Percentiles rank a stretch among this genome's conserved stretches.
phyloP scores from a whole-genome alignment of 2,329 filamentous ascomycete genomes.

The Alternaria longipes region DNA sequence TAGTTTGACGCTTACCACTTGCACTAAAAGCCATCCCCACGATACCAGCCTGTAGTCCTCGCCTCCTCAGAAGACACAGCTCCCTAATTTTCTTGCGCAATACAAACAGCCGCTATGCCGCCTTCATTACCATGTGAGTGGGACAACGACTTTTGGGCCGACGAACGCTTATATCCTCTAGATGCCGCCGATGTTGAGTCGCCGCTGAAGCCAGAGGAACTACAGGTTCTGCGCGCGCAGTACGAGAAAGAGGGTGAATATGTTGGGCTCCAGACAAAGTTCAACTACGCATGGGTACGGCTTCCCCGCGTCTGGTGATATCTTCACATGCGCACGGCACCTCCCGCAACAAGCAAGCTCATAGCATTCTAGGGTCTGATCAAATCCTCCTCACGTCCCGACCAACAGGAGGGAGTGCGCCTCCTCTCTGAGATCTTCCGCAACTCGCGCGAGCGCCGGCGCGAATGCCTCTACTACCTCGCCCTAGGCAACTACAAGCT shows the following conservation, averaged over 20 bases:
- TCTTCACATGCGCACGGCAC: constrained; percentile 2
- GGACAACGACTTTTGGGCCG: constrained; percentile 14
- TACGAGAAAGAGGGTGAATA: constrained; percentile 98
- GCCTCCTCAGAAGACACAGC: neutral
- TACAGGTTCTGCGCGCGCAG: constrained; percentile 89
- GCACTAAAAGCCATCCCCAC: neutral
- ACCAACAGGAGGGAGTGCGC: constrained; percentile 94
- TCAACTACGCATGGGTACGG: constrained; percentile 98
- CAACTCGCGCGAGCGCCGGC: constrained; percentile 86
- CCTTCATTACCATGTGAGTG: constrained; percentile 50
- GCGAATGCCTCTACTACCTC: constrained; percentile 98
- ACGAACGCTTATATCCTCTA: constrained; percentile 55
- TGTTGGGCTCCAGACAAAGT: constrained; percentile 97
- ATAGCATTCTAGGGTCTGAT: constrained; percentile 77
- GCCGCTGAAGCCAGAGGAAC: constrained; percentile 88
- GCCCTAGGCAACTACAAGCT: constrained; percentile 98
- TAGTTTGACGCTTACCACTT: constrained; percentile 7
- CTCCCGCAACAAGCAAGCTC: constrained; percentile 12
- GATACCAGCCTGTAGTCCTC: neutral
- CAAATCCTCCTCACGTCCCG: constrained; percentile 82
- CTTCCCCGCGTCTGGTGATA: constrained; percentile 7
- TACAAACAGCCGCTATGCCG: constrained; percentile 35
- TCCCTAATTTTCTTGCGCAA: constrained; percentile 5
- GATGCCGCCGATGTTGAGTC: constrained; percentile 98
- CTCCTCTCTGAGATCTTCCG: constrained; percentile 97